Conservation (phyloP, 768 basidiomycete species). For the Lentinula guzmanii region DNA sequence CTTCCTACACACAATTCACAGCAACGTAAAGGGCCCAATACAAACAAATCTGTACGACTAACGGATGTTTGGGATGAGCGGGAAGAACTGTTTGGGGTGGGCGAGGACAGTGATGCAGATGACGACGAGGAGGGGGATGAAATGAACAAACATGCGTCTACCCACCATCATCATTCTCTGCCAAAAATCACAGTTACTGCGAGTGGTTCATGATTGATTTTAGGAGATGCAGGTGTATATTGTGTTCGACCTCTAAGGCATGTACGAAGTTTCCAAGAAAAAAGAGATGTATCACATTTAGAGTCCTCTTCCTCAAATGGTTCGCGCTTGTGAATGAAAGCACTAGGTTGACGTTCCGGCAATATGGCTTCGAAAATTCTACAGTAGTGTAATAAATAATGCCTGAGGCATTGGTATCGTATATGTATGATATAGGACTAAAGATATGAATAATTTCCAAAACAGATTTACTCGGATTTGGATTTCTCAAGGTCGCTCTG, state of each 20-base stretch:
- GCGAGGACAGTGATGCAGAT: conserved; percentile 58
- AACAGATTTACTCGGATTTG: neutral
- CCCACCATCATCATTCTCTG: neutral
- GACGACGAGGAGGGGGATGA: conserved; percentile 16
- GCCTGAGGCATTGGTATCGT: too few species aligned
- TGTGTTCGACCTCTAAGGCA: neutral
- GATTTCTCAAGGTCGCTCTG: neutral
- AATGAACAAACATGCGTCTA: neutral
- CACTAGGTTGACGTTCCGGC: too few species aligned
- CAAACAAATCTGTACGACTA: conserved; percentile 30
- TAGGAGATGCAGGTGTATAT: neutral
- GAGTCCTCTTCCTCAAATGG: neutral
- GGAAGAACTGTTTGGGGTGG: conserved; percentile 70
- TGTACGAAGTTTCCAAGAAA: neutral
- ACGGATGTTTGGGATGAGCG: conserved; percentile 73
- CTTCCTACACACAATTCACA: conserved; percentile 42
- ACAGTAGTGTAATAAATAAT: too few species aligned
- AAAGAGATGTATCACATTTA: neutral
- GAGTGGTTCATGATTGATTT: neutral
- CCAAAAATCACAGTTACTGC: neutral
- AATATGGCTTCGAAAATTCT: too few species aligned
- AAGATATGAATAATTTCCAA: neutral
- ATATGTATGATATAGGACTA: neutral
- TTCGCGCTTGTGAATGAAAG: too few species aligned
- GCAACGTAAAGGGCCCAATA: conserved; percentile 17